A percentile compares a stretch with the other conserved stretches of the same genome.
Evolutionary conservation across 345 rosid genomes (phyloP).

Genomic region (Populus deltoides): DNA sequence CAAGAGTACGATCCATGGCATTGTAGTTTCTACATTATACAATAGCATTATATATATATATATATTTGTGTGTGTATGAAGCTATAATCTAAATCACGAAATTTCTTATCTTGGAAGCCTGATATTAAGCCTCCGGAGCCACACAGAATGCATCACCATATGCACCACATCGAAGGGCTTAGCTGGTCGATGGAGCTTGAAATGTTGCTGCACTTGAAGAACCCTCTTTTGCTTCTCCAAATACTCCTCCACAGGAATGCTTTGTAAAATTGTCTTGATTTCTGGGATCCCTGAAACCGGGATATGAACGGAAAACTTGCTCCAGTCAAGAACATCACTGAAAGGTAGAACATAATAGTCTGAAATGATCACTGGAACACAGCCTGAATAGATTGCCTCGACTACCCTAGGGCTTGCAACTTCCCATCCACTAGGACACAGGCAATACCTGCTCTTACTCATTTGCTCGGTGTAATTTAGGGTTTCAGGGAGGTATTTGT

Average conservation of each 20-base stretch:
- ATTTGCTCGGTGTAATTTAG: constrained; percentile 36
- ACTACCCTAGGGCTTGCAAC: constrained; percentile 59
- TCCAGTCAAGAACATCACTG: constrained; percentile 55
- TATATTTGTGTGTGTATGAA: neutral
- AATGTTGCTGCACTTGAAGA: constrained; percentile 37
- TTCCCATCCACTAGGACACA: constrained; percentile 64
- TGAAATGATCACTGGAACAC: constrained; percentile 47
- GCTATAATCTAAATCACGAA: too few species aligned
- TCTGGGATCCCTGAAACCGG: constrained; percentile 37
- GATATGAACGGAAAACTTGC: constrained; percentile 37
- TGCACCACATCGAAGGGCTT: constrained; percentile 48
- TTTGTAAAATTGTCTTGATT: constrained; percentile 45
- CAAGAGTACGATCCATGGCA: too few species aligned
- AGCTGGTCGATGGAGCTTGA: constrained; percentile 50
- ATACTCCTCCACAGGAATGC: constrained; percentile 35
- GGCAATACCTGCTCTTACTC: constrained; percentile 55
- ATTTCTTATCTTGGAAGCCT: constrained; percentile 2
- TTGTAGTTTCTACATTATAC: too few species aligned
- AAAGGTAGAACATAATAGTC: constrained; percentile 45
- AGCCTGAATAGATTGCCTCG: constrained; percentile 42
- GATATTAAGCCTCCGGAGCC: constrained; percentile 57
- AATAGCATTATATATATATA: too few species aligned
- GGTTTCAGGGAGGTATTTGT: constrained; percentile 29
- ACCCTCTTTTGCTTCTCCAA: constrained; percentile 38
- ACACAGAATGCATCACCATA: constrained; percentile 61